Conservation (phyloP, 2,329 filamentous ascomycete species). For the Elsinoe ampelina region DNA sequence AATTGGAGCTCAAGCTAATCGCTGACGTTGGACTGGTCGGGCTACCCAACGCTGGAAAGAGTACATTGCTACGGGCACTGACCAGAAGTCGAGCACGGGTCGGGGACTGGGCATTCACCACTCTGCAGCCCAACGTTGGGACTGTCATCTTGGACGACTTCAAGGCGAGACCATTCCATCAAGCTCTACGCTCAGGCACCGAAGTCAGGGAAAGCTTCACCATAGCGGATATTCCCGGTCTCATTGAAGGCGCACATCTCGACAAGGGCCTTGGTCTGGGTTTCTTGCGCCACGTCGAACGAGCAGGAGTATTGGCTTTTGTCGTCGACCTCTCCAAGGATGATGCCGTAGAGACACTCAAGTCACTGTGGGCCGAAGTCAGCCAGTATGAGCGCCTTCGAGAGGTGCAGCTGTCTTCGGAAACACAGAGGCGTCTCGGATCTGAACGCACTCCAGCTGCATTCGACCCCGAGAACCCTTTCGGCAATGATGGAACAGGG, state of each 20-base stretch:
- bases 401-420: conserved; percentile 58
- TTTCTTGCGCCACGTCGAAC: conserved; percentile 89
- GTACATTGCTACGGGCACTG: conserved; percentile 76
- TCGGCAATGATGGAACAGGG: background rate
- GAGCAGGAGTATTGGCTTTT: conserved; percentile 85
- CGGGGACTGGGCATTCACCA: conserved; percentile 95
- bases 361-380: conserved; percentile 83
- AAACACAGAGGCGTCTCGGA: conserved; percentile 51
- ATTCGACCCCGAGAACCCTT: conserved; percentile 18
- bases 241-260: conserved; percentile 86
- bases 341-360: conserved; percentile 68
- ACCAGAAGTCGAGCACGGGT: conserved; percentile 83
- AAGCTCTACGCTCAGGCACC: conserved; percentile 30
- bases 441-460: conserved; percentile 33
- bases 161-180: conserved; percentile 58
- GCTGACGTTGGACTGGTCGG: conserved; percentile 93
- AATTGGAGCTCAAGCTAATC: conserved; percentile 87
- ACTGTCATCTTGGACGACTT: conserved; percentile 89
- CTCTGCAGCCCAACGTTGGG: conserved; percentile 86
- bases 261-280: conserved; percentile 85
- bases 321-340: conserved; percentile 77
- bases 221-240: conserved; percentile 88
- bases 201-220: conserved; percentile 67
- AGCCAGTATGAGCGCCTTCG: conserved; percentile 76
- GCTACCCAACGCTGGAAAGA: conserved; percentile 92